Base-by-base conservation (phyloP, 306 rosid genomes). In the Astragalus glycyphyllos region DNA sequence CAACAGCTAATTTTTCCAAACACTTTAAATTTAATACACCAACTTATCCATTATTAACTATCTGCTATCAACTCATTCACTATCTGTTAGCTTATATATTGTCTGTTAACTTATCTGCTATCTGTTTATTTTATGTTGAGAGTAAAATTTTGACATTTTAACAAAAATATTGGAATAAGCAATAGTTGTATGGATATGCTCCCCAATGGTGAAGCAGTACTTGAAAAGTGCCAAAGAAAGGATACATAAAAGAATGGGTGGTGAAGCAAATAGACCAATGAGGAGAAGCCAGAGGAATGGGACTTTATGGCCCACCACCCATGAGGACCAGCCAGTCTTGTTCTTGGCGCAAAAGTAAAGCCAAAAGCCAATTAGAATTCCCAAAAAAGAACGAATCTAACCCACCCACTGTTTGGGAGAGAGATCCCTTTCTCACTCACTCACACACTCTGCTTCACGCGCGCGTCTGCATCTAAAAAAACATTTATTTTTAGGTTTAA, bases 171-270 rank as follows among this genome's bases (percentile, higher is more conserved):
- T 26, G 31, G 31, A 26, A 26, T 26, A 26, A 26, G 31, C 31
- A 2, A 26, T 2, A 17, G 1, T 4, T 47, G 17, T 20, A 58
- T 34, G 53, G 82, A 77, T 60, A n/a, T 87, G 96, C 73, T 80
- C 81, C 92, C 87, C 62, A 14, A 11, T 74, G 59, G 3, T 80
- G 77, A n/a, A 83, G 71, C 88, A 72, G 77, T 62, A 37, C 58
- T 70, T 76, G 74, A 58, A 74, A 80, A 38, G 37, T 13, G 3
- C 7, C 5, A 11, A 53, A 48, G 23, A 6, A 9, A 17, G 57
- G n/a, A 7, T 6, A 48, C 7, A 50, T 6, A 13, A 12, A 13
- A 40, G 32, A 40, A 68, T 58, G 17, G 31, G 46, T 1, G 6
- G 35, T 35, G 0, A 2, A 10, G 56, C 61, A 73, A 75, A 81